Evolutionary conservation across 2,329 filamentous ascomycete genomes (phyloP), one percentile per base, ranked within the genome.

Genomic region (Scedosporium boydii): DNA sequence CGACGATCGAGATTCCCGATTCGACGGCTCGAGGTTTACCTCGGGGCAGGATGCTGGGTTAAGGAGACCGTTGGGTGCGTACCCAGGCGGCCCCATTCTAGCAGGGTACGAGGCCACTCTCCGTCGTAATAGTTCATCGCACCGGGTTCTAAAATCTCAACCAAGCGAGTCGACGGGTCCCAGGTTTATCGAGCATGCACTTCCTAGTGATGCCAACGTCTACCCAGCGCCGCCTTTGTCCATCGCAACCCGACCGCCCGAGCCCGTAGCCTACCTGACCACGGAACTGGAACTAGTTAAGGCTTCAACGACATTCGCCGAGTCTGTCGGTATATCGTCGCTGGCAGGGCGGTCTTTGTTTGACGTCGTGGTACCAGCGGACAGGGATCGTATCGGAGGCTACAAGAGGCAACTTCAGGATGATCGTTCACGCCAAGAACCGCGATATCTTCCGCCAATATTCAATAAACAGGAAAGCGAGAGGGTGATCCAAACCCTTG

Each of bases 371-470:
- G 72, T 75, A 42, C 69, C 76, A 0, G 71, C 72, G 34, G 85
- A 88, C 56, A 77, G 79, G 12, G 80, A 84, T 1, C 83, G 79
- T 64, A 74, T 86, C 4, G 68, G 74, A 48, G 73, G 72, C 7
- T 71, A 86, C 55, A 81, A 83, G 66, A 76, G 76, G 58, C 76
- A 78, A 59, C 75, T 88, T 57, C 78, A 83, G 60, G 80, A 82
- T 16, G 85, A 88, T 66, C 83, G 85, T 64, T 74, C 77, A 38
- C 76, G 78, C 66, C 83, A 78, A 62, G 83, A 86, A 34, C 84
- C 85, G 18, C 84, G 83, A 56, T 87, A 87, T 69, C 75, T 87
- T 21, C 85, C 85, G 3, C 85, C 85, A 1, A 87, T 87, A n/a
- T 79, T 84, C 64, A 78, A 77, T 44, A 80, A 79, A 65, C 74